phyloP scores from a whole-genome alignment of 2,329 filamentous ascomycete species.

The Verticillium klebahnii region DNA sequence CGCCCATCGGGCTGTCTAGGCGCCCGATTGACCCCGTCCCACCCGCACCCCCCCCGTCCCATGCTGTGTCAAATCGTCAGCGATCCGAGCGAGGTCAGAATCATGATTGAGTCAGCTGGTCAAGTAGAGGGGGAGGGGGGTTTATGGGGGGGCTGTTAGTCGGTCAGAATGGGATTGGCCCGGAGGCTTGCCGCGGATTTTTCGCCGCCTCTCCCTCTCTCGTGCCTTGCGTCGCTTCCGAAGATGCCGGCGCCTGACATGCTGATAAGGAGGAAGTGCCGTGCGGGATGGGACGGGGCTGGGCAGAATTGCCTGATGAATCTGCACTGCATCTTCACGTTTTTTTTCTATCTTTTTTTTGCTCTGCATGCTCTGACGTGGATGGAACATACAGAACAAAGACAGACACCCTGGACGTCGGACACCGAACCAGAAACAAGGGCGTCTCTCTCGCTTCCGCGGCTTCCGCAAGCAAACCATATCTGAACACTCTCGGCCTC shows the following conservation, averaged over 20 bases:
- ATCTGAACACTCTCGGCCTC: neutral
- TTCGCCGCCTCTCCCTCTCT: neutral
- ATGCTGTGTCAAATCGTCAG: too few relatives aligned
- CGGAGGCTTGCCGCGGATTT: neutral
- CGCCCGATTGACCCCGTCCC: neutral
- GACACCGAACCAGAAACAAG: neutral
- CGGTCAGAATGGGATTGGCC: neutral
- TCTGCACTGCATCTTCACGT: neutral
- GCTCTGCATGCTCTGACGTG: neutral
- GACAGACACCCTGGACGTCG: neutral
- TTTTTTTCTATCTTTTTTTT: neutral
- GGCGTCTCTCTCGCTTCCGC: neutral
- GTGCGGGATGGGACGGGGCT: neutral
- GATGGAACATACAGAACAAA: neutral
- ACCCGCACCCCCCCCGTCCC: too few relatives aligned
- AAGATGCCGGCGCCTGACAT: neutral
- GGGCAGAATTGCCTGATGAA: neutral
- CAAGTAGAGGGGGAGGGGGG: neutral
- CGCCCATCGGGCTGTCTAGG: neutral
- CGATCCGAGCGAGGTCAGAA: neutral
- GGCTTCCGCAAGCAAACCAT: neutral
- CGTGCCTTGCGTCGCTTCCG: neutral
- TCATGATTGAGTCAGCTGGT: neutral
- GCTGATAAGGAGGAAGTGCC: neutral
- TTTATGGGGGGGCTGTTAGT: neutral